Percentiles rank a stretch among this genome's conserved stretches.
phyloP scores from a whole-genome alignment of 306 rosid genomes.

The Canavalia gladiata region DNA sequence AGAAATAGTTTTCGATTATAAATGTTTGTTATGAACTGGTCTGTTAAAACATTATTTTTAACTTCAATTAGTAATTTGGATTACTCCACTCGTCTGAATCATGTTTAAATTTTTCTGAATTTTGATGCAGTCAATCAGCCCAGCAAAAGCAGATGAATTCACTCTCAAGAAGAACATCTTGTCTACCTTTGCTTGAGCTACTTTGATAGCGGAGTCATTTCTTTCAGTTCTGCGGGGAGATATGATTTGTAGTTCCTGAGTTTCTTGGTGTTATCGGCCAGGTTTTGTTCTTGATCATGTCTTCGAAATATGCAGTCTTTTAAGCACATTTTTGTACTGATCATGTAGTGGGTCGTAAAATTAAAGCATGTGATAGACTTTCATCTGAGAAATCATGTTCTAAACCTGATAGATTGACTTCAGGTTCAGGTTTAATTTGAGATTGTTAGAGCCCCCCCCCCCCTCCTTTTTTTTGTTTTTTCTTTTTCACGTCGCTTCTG shows the following conservation, averaged over 20 bases:
- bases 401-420: neutral
- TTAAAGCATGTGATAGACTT: slow-evolving; percentile 4
- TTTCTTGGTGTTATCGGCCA: slow-evolving; percentile 9
- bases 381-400: neutral
- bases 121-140: slow-evolving; percentile 75
- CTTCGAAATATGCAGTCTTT: neutral
- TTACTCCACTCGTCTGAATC: slow-evolving; percentile 24
- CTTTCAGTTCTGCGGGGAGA: slow-evolving; percentile 35
- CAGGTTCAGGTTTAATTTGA: slow-evolving; percentile 3
- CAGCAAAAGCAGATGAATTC: slow-evolving; percentile 86
- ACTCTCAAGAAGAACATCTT: slow-evolving; percentile 88
- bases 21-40: neutral
- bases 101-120: slow-evolving; percentile 3
- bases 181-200: slow-evolving; percentile 64
- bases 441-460: neutral
- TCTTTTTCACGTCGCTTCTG: neutral
- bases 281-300: slow-evolving; percentile 10
- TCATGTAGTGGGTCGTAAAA: neutral
- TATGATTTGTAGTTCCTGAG: slow-evolving; percentile 36
- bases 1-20: slow-evolving; percentile 3
- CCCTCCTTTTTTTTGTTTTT: neutral
- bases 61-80: slow-evolving; percentile 27
- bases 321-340: slow-evolving; percentile 30
- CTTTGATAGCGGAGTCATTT: slow-evolving; percentile 33
- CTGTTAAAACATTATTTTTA: neutral